Conservation (phyloP, 1,284 basidiomycete genomes). For the Austroboletus novae-zelandiae region DNA sequence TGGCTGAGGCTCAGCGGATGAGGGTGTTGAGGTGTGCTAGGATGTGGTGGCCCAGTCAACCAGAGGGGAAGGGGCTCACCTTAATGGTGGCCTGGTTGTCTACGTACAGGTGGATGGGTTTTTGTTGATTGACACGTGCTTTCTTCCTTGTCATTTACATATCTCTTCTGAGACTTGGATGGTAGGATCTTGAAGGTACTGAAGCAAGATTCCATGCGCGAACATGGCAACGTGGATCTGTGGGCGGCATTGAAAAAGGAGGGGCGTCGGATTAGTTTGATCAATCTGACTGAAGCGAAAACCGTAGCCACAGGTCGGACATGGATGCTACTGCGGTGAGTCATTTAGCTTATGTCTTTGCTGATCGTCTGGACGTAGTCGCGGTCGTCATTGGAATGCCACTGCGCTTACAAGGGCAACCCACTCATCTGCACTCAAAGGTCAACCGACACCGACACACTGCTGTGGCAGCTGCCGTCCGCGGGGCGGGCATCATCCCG, state of each 20-base stretch:
- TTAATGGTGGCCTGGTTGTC: too few relatives aligned
- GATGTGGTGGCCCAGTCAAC: too few relatives aligned
- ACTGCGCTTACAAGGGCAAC: constrained; percentile 8
- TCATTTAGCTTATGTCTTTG: background rate
- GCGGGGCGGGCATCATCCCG: constrained; percentile 49
- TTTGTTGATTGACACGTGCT: constrained; percentile 69
- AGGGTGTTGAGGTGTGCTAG: too few relatives aligned
- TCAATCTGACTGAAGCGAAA: too few relatives aligned
- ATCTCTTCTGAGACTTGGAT: constrained; percentile 1
- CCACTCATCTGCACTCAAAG: background rate
- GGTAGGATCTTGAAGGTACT: constrained; percentile 57
- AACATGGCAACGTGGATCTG: constrained; percentile 60
- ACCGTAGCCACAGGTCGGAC: constrained; percentile 52
- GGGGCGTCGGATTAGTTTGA: constrained; percentile 57
- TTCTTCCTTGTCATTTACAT: background rate
- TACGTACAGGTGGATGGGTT: too few relatives aligned
- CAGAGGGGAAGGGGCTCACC: constrained; percentile 87
- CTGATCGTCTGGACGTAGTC: background rate
- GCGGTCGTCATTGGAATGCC: constrained; percentile 11
- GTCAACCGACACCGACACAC: background rate
- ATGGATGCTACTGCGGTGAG: constrained; percentile 48
- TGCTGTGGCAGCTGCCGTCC: constrained; percentile 37
- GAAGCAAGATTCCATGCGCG: constrained; percentile 49
- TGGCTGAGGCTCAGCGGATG: too few relatives aligned
- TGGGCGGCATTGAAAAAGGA: constrained; percentile 56